phyloP scores from a whole-genome alignment of 495 filamentous ascomycete genomes.

The Hypoxylon fragiforme region DNA sequence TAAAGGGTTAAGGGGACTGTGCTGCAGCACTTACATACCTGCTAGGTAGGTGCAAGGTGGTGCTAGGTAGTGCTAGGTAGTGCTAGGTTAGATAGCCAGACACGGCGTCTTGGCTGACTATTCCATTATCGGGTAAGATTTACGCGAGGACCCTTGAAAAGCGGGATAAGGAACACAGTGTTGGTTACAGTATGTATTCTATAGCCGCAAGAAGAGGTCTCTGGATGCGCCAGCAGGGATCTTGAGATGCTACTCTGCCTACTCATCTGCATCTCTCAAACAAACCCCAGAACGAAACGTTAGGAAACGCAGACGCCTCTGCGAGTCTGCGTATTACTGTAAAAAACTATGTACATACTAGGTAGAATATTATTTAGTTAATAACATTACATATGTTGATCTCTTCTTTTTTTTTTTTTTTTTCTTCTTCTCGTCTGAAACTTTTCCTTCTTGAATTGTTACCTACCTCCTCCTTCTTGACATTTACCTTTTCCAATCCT shows the following conservation, averaged over 20 bases:
- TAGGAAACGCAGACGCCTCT: conserved; percentile 14
- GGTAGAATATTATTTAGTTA: too few species aligned
- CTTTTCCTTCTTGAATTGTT: too few species aligned
- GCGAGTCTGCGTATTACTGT: neutral
- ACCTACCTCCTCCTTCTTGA: neutral
- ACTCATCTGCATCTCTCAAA: conserved; percentile 25
- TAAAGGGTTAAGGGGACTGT: conserved; percentile 1
- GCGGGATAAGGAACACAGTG: neutral
- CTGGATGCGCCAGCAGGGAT: conserved; percentile 11
- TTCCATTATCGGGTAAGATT: conserved; percentile 10
- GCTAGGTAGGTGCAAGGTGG: conserved; percentile 15
- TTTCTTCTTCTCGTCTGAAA: neutral
- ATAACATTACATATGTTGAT: too few species aligned
- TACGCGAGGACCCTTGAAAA: conserved; percentile 2
- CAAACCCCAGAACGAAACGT: conserved; percentile 19
- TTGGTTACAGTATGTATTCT: conserved; percentile 13
- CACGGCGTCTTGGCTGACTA: conserved; percentile 17
- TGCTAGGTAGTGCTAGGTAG: too few species aligned
- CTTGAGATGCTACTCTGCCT: conserved; percentile 1
- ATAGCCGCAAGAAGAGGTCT: conserved; percentile 20
- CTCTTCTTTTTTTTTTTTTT: too few species aligned
- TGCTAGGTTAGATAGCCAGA: too few species aligned
- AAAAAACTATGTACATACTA: neutral
- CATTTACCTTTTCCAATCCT: neutral
- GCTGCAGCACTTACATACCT: conserved; percentile 16